A percentile compares a stretch with the other conserved stretches of the same genome.
Conservation (phyloP, 768 basidiomycete genomes). For the Brasilioporus rufonigricans region DNA sequence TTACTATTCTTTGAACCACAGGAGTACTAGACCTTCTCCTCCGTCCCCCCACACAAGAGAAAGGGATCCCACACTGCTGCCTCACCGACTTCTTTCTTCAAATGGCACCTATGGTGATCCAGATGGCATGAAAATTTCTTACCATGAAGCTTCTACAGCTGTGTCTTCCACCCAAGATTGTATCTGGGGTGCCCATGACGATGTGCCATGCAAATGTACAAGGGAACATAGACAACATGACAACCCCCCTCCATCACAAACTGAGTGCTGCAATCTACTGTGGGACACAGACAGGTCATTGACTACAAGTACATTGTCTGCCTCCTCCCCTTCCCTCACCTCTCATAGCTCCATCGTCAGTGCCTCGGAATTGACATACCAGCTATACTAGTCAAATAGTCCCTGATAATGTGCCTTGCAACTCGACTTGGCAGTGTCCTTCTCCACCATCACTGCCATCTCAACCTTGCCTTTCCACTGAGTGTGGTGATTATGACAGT, state of each 20-base stretch:
- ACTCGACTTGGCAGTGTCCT: slow-evolving; percentile 12
- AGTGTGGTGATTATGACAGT: slow-evolving; percentile 16
- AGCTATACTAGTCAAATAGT: background rate
- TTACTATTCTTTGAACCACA: slow-evolving; percentile 23
- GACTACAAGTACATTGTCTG: slow-evolving; percentile 47
- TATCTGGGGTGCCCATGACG: slow-evolving; percentile 17
- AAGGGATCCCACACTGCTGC: slow-evolving; percentile 18
- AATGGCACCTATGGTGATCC: slow-evolving; percentile 21
- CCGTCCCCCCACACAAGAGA: slow-evolving; percentile 26
- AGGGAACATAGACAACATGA: slow-evolving; percentile 29
- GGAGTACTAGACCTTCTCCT: slow-evolving; percentile 20
- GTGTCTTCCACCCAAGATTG: slow-evolving; percentile 29
- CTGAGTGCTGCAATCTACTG: slow-evolving; percentile 24
- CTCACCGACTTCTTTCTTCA: slow-evolving; percentile 25
- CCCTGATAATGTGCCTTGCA: slow-evolving; percentile 3
- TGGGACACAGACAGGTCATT: slow-evolving; percentile 34
- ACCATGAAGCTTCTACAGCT: slow-evolving; percentile 19
- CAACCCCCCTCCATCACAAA: slow-evolving; percentile 15
- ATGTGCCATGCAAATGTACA: slow-evolving; percentile 12
- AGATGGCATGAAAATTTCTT: slow-evolving; percentile 16
- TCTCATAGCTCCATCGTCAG: slow-evolving; percentile 21
- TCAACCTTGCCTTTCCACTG: slow-evolving; percentile 4
- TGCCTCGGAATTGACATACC: slow-evolving; percentile 7
- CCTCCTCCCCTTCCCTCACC: slow-evolving; percentile 39
- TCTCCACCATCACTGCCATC: slow-evolving; percentile 4